Evolutionary conservation across 1,284 basidiomycete genomes (phyloP).

Genomic region (Trametes pubescens): DNA sequence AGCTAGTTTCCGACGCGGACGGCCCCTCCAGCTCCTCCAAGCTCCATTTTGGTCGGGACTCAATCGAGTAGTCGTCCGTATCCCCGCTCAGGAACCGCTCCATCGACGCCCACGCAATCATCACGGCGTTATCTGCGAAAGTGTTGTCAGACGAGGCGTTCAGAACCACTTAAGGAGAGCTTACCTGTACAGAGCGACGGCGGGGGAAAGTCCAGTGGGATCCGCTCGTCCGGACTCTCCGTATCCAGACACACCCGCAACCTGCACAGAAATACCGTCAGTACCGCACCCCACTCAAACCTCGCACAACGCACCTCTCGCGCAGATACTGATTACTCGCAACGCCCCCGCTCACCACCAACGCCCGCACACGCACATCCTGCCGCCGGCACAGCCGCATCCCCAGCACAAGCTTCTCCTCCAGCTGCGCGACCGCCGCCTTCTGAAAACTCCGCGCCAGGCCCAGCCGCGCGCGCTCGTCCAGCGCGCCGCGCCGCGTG

Average conservation of each 20-base stretch:
- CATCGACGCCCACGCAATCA: conserved; percentile 94
- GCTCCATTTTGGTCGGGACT: conserved; percentile 71
- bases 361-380: conserved; percentile 53
- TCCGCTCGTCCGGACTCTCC: conserved; percentile 43
- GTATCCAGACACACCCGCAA: conserved; percentile 50
- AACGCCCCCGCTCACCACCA: conserved; percentile 92
- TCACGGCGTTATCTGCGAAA: conserved; percentile 88
- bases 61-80: conserved; percentile 70
- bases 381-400: conserved; percentile 56
- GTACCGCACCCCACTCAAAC: conserved; percentile 23
- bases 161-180: neutral
- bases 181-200: conserved; percentile 83
- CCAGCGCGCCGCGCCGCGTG: conserved; percentile 46
- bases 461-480: conserved; percentile 47
- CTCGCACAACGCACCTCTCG: conserved; percentile 41
- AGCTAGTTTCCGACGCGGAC: neutral
- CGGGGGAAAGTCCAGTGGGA: conserved; percentile 72
- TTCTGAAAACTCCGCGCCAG: conserved; percentile 79
- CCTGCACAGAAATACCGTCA: conserved; percentile 41
- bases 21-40: conserved; percentile 59
- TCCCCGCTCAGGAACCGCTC: conserved; percentile 74
- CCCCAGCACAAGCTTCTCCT: conserved; percentile 74
- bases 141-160: neutral
- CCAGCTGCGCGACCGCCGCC: conserved; percentile 76
- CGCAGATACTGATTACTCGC: conserved; percentile 84